Conservation (phyloP, 257 asterid genomes). For the Primulina huaijiensis region DNA sequence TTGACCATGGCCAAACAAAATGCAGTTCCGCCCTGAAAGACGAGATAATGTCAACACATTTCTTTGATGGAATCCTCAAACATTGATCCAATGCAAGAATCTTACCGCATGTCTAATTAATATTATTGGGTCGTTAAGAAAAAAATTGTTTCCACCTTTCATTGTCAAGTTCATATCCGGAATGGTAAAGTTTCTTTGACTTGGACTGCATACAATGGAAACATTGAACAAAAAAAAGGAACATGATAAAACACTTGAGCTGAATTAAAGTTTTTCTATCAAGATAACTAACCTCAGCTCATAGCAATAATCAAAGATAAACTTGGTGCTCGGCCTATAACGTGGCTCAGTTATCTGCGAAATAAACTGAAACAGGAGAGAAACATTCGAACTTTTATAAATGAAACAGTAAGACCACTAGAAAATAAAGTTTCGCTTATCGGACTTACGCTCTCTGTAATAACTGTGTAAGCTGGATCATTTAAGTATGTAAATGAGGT, state of each 20-base stretch:
- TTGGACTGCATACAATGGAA: slow-evolving; percentile 46
- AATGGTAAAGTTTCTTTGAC: slow-evolving; percentile 34
- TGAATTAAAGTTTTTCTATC: background rate
- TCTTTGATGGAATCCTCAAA: slow-evolving; percentile 10
- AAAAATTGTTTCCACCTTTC: slow-evolving; percentile 67
- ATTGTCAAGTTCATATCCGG: slow-evolving; percentile 76
- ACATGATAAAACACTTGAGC: slow-evolving; percentile 5
- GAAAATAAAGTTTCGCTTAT: background rate
- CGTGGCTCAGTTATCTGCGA: slow-evolving; percentile 57
- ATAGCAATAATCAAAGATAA: slow-evolving; percentile 81
- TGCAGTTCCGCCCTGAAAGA: slow-evolving; percentile 48
- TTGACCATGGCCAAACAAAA: slow-evolving; percentile 80
- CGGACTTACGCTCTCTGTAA: slow-evolving; percentile 57
- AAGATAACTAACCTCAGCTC: slow-evolving; percentile 46
- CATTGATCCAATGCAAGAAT: slow-evolving; percentile 5
- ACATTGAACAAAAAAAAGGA: slow-evolving; percentile 22
- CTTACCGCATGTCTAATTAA: slow-evolving; percentile 50
- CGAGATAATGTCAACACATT: slow-evolving; percentile 25
- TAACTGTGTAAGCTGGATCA: slow-evolving; percentile 69
- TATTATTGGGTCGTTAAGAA: slow-evolving; percentile 45
- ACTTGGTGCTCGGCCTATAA: slow-evolving; percentile 37
- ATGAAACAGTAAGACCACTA: background rate
- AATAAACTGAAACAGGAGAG: slow-evolving; percentile 53
- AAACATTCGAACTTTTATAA: background rate
- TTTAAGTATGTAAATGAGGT: slow-evolving; percentile 88